These are phyloP conservation scores for Phytophthora litchii DNA, from an alignment of 352 stramenopile genomes.

Conservation along the genomic window DNA sequence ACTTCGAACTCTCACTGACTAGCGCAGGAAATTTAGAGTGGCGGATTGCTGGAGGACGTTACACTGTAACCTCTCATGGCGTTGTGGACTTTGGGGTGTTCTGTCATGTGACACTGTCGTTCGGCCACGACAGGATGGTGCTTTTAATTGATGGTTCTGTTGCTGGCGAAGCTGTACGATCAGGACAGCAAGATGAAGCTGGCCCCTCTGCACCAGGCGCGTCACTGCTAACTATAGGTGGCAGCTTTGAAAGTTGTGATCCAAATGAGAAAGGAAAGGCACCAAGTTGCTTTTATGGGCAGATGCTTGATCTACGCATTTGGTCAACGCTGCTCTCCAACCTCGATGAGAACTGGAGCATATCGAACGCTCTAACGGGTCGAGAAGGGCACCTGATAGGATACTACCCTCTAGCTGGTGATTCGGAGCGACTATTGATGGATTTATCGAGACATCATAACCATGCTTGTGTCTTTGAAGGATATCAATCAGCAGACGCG, in stretches of 20 bases:
- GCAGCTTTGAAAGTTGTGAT: slow-evolving; percentile 45
- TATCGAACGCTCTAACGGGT: slow-evolving; percentile 41
- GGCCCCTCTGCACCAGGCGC: slow-evolving; percentile 30
- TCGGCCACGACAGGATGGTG: slow-evolving; percentile 41
- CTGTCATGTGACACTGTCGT: slow-evolving; percentile 65
- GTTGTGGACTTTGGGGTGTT: slow-evolving; percentile 56
- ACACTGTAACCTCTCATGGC: slow-evolving; percentile 42
- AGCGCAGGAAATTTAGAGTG: slow-evolving; percentile 53
- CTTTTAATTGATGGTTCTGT: slow-evolving; percentile 57
- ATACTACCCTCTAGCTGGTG: slow-evolving; percentile 79
- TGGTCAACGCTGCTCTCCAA: slow-evolving; percentile 54
- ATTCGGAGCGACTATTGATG: slow-evolving; percentile 65
- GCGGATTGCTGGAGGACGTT: slow-evolving; percentile 48
- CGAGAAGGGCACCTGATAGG: slow-evolving; percentile 56
- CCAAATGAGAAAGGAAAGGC: slow-evolving; percentile 25
- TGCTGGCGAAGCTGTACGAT: slow-evolving; percentile 39
- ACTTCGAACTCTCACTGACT: slow-evolving; percentile 62
- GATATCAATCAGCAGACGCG: slow-evolving; percentile 36
- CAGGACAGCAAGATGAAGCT: slow-evolving; percentile 25
- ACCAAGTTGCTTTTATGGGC: slow-evolving; percentile 59
- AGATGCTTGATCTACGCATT: slow-evolving; percentile 73
- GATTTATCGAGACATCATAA: slow-evolving; percentile 77
- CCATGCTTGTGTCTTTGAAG: slow-evolving; percentile 68
- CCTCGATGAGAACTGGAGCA: slow-evolving; percentile 36
- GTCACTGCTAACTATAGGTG: slow-evolving; percentile 56